Evolutionary conservation across 345 rosid species (phyloP).

Genomic region (Salix purpurea): DNA sequence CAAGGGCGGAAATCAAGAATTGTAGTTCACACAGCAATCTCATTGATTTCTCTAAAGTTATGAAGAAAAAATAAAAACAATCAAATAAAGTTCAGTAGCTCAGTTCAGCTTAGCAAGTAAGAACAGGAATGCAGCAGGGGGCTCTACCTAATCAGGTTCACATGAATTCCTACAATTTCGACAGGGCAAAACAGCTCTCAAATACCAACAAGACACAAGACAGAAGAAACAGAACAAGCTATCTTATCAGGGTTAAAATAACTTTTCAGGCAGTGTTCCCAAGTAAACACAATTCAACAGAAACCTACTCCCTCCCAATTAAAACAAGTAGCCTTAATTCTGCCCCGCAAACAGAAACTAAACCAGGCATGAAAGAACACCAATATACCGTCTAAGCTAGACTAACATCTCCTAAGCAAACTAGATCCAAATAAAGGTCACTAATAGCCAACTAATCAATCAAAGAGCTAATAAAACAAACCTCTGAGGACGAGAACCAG

Average conservation of each 20-base stretch:
- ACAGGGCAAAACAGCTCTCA: not conserved
- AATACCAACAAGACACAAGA: not conserved
- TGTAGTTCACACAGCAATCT: not conserved
- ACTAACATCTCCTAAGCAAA: not conserved
- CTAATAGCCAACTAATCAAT: not conserved
- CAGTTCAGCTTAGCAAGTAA: not conserved
- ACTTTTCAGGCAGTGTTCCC: not conserved
- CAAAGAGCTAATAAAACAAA: slow-evolving; percentile 9
- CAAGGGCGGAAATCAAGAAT: not conserved
- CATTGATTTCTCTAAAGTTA: not conserved
- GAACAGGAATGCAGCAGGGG: not conserved
- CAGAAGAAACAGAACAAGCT: not conserved
- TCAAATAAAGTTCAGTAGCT: not conserved
- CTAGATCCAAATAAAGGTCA: not conserved
- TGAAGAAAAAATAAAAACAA: not conserved
- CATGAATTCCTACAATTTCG: not conserved
- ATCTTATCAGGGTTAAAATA: not conserved
- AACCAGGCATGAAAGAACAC: not conserved
- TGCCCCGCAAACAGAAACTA: not conserved
- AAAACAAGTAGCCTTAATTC: not conserved
- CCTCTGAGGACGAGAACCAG: slow-evolving; percentile 24
- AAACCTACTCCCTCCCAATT: not conserved
- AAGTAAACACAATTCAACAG: not conserved
- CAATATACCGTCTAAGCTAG: not conserved
- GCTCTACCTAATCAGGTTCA: not conserved